Evolutionary conservation across 2,329 filamentous ascomycete species (phyloP), one percentile per base, ranked within the genome.

Genomic region (Neonectria faginata): DNA sequence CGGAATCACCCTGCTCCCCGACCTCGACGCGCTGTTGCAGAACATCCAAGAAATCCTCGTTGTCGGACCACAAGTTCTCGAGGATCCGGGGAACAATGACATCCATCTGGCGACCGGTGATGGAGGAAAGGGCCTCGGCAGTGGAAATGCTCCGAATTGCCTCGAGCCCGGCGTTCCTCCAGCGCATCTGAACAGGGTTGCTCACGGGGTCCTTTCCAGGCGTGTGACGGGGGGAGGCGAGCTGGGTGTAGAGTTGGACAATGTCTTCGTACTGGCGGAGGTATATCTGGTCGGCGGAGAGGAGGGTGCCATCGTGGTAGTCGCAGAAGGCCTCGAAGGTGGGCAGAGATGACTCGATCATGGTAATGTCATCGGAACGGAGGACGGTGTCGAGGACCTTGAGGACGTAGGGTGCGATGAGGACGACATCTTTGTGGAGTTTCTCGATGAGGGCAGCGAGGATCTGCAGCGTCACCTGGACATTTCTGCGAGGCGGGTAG

Each of bases 381-480:
- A 98, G 87, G 73, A 98, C 91, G 60, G 90, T 90, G 69, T 91
- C 89, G 75, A 98, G 87, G 69, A 97, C 92, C 73, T 91, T 92
- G 76, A 98, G 88, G 60, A 97, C 89, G 74, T 92, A 93, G 67
- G 88, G 87, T 52, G 93, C 93, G 77, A 97, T 97, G 56, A 99
- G 89, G 56, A 93, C 92, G 53, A 97, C 88, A 77, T 97, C 94
- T 77, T 94, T 92, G 65, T 93, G 92, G 47, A 93, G 88, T 81
- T 97, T 97, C 77, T 98, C 94, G 79, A 98, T 94, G 73, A 99
- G 86, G 50, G 94, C 93, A 66, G 91, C 90, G 70, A 97, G 85
- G 72, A 99, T 97, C 79, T 97, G 92, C 64, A 99, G 89, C 3
- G 94, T 97, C 69, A 99, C 94, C 79, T 97, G 93, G 62, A 97